These are phyloP conservation scores for Capsella rubella DNA, from an alignment of 441 rosid genomes.

Conservation along the genomic window DNA sequence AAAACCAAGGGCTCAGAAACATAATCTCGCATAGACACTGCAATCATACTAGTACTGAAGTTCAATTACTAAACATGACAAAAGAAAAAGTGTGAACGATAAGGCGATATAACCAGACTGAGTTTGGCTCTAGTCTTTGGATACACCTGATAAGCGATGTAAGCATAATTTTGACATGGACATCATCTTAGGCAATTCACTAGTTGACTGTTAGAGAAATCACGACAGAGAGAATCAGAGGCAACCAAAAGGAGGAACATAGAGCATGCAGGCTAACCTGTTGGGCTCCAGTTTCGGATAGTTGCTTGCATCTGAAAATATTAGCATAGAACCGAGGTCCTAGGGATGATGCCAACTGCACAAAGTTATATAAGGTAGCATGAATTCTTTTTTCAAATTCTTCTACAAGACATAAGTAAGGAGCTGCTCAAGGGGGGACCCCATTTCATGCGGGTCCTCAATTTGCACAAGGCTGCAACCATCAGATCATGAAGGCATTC, in stretches of 20 bases:
- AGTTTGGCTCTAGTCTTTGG: slow-evolving; percentile 21
- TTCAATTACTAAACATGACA: not conserved
- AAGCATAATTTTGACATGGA: not conserved
- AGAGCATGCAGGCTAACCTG: slow-evolving; percentile 56
- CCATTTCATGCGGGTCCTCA: slow-evolving; percentile 11
- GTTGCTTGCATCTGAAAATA: slow-evolving; percentile 97
- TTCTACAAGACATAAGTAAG: slow-evolving; percentile 9
- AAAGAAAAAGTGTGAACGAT: slow-evolving; percentile 9
- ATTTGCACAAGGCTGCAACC: slow-evolving; percentile 8
- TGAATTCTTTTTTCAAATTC: not conserved
- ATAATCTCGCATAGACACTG: slow-evolving; percentile 11
- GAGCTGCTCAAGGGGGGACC: slow-evolving; percentile 2
- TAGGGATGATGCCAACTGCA: slow-evolving; percentile 97
- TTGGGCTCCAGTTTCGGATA: slow-evolving; percentile 99
- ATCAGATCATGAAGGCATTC: slow-evolving; percentile 25
- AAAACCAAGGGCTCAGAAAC: slow-evolving; percentile 14
- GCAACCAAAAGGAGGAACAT: slow-evolving; percentile 22
- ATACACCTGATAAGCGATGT: slow-evolving; percentile 10
- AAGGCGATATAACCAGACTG: slow-evolving; percentile 12
- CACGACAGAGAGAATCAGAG: slow-evolving; percentile 9
- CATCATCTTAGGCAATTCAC: slow-evolving; percentile 10
- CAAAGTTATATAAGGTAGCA: slow-evolving; percentile 19
- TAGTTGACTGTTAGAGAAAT: slow-evolving; percentile 30
- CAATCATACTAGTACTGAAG: not conserved
- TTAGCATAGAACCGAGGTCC: slow-evolving; percentile 95